A percentile compares a stretch with the other conserved stretches of the same genome.
Evolutionary conservation across 768 basidiomycete genomes (phyloP).

Genomic region (Trametes sanguinea): DNA sequence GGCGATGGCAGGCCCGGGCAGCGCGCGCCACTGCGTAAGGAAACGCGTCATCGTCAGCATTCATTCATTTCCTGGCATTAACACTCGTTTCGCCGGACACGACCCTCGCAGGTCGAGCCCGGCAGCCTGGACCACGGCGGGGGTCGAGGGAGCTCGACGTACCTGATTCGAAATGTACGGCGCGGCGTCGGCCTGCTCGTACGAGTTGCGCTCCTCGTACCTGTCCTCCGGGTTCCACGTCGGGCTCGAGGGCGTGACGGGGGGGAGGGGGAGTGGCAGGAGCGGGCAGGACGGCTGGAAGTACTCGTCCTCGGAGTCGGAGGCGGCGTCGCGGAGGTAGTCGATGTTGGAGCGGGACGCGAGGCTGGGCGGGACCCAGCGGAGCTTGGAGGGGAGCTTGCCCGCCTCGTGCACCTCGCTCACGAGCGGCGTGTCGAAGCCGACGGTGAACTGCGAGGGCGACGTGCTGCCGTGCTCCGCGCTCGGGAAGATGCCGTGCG

Average conservation of each 20-base stretch:
- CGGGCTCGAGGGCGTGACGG: slow-evolving; percentile 34
- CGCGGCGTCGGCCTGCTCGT: slow-evolving; percentile 30
- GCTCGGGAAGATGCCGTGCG: slow-evolving; percentile 57
- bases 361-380: slow-evolving; percentile 46
- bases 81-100: too few relatives aligned
- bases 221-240: slow-evolving; percentile 33
- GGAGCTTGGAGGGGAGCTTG: slow-evolving; percentile 37
- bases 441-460: slow-evolving; percentile 39
- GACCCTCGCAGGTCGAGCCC: too few relatives aligned
- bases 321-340: slow-evolving; percentile 32
- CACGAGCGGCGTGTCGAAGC: slow-evolving; percentile 49
- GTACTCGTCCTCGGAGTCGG: slow-evolving; percentile 35
- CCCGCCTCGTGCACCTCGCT: slow-evolving; percentile 44
- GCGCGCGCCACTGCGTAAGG: slow-evolving; percentile 35
- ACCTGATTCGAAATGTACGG: slow-evolving; percentile 40
- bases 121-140: not conserved
- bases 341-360: slow-evolving; percentile 34
- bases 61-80: too few relatives aligned
- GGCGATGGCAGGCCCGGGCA: slow-evolving; percentile 39
- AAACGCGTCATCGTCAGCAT: slow-evolving; percentile 13
- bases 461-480: slow-evolving; percentile 30
- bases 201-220: slow-evolving; percentile 39
- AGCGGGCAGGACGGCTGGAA: slow-evolving; percentile 35
- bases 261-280: slow-evolving; percentile 40
- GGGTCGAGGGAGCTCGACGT: slow-evolving; percentile 13